Evolutionary conservation across 495 filamentous ascomycete genomes (phyloP).

Genomic region (Schizothecium vesticola): DNA sequence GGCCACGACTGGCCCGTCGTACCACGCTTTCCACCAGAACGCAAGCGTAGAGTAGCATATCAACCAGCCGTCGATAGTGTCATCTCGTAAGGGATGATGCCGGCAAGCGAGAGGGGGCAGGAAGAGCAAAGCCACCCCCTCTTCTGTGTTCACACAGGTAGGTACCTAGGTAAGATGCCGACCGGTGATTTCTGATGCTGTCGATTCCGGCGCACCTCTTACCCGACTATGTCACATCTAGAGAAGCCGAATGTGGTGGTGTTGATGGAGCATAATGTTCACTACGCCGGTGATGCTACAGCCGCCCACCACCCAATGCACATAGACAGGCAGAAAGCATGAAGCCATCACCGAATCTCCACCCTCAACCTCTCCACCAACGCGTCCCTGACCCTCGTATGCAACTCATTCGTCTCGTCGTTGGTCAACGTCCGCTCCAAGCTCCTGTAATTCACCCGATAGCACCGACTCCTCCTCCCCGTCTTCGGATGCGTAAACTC

Average conservation of each 20-base stretch:
- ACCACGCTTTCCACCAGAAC: too few species aligned
- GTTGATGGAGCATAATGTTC: background rate
- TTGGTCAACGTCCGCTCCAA: constrained; percentile 84
- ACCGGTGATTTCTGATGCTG: background rate
- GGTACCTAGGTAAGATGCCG: background rate
- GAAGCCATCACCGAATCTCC: constrained; percentile 58
- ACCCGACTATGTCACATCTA: background rate
- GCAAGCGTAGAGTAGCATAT: background rate
- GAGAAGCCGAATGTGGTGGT: background rate
- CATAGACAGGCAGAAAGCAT: background rate
- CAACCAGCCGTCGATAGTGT: background rate
- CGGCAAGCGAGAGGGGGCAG: background rate
- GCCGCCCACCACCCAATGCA: background rate
- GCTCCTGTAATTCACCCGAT: constrained; percentile 86
- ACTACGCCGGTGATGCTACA: background rate
- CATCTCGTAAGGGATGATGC: background rate
- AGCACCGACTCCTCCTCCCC: constrained; percentile 76
- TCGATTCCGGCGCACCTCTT: background rate
- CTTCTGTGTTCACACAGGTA: background rate
- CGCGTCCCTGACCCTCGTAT: constrained; percentile 55
- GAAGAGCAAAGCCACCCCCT: constrained; percentile 4
- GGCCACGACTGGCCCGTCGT: background rate
- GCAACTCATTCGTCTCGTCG: constrained; percentile 67
- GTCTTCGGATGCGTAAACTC: constrained; percentile 88
- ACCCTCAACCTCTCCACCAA: constrained; percentile 69